phyloP scores from a whole-genome alignment of 2,329 filamentous ascomycete species.

The Aspergillus viridinutans region DNA sequence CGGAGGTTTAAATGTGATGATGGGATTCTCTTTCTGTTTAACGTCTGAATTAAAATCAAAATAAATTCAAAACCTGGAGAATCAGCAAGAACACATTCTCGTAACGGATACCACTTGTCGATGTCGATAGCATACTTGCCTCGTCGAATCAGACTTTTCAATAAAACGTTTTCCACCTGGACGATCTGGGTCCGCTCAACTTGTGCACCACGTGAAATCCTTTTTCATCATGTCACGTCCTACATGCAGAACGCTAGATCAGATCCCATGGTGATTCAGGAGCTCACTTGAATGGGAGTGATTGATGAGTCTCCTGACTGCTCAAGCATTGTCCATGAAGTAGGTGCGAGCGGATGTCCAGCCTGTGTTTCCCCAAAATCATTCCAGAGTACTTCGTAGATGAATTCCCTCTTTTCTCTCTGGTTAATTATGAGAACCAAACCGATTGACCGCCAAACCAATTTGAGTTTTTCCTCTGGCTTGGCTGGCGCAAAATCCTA shows the following conservation, averaged over 20 bases:
- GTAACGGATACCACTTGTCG: conserved; percentile 19
- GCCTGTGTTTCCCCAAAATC: not conserved
- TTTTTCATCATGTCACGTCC: not conserved
- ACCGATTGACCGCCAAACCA: not conserved
- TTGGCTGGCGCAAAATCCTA: not conserved
- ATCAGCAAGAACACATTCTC: conserved; percentile 19
- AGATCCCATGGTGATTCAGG: not conserved
- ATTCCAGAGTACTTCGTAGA: not conserved
- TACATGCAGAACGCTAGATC: not conserved
- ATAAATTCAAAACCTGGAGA: conserved; percentile 30
- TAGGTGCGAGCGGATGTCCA: not conserved
- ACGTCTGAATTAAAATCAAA: conserved; percentile 38
- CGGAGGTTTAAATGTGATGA: conserved; percentile 63
- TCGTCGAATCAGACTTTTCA: conserved; percentile 11
- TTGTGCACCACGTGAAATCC: conserved; percentile 1
- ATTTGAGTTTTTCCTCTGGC: not conserved
- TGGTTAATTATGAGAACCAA: not conserved
- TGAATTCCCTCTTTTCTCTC: not conserved
- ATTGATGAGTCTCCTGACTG: not conserved
- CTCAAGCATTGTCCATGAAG: not conserved
- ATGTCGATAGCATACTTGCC: conserved; percentile 17
- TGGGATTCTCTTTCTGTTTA: conserved; percentile 32
- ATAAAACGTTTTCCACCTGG: conserved; percentile 20
- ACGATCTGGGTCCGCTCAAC: conserved; percentile 12
- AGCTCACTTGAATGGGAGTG: not conserved